These are phyloP conservation scores for Galerina sulciceps DNA, from an alignment of 768 basidiomycete genomes.

Conservation along the genomic window DNA sequence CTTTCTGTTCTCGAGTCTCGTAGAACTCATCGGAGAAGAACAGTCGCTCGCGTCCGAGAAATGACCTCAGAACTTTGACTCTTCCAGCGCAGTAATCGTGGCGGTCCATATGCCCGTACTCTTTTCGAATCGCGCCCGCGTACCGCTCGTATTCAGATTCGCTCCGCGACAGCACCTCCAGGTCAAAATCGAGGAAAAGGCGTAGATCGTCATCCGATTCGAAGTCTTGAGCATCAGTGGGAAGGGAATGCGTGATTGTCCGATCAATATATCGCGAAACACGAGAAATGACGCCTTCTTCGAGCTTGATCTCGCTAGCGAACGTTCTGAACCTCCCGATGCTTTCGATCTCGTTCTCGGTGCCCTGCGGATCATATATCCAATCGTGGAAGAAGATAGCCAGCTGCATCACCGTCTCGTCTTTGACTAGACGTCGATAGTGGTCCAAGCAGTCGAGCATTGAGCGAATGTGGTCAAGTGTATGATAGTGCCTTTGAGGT, in stretches of 20 bases:
- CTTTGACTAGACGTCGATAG: neutral
- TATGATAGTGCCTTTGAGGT: slow-evolving; percentile 8
- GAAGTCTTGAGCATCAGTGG: neutral
- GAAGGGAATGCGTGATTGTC: slow-evolving; percentile 11
- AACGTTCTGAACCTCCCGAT: slow-evolving; percentile 5
- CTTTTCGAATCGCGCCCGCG: slow-evolving; percentile 8
- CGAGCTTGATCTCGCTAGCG: slow-evolving; percentile 1
- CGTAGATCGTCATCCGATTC: neutral
- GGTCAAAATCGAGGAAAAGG: slow-evolving; percentile 13
- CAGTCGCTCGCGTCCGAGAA: slow-evolving; percentile 12
- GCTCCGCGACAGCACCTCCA: slow-evolving; percentile 10
- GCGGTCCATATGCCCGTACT: slow-evolving; percentile 3
- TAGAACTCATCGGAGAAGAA: slow-evolving; percentile 10
- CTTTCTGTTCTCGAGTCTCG: slow-evolving; percentile 8
- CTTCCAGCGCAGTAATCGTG: slow-evolving; percentile 10
- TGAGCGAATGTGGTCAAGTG: slow-evolving; percentile 1
- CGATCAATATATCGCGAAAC: slow-evolving; percentile 7
- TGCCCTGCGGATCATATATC: slow-evolving; percentile 13
- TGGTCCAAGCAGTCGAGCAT: slow-evolving; percentile 6
- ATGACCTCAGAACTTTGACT: slow-evolving; percentile 3
- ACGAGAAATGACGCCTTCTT: neutral
- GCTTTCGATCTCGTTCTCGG: slow-evolving; percentile 9
- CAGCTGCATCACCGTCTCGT: slow-evolving; percentile 5
- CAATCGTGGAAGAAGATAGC: slow-evolving; percentile 15
- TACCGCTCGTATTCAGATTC: slow-evolving; percentile 5